Evolutionary conservation across 495 filamentous ascomycete genomes (phyloP), one percentile per base, ranked within the genome.

Genomic region (Penicillium paxilli): DNA sequence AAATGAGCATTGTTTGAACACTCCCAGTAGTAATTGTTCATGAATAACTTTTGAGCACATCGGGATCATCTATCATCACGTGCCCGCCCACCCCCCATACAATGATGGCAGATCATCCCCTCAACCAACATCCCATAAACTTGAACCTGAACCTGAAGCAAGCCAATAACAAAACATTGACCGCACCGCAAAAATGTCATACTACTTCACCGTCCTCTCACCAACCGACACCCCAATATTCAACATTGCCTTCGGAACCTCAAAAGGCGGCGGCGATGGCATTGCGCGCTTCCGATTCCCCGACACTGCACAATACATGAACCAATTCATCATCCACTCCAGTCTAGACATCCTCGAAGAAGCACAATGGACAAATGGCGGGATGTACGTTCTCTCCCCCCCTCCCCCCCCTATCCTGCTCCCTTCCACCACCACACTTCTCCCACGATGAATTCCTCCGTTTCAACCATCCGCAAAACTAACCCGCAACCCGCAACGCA

Each of bases 321-420:
- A 96, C 77, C 94, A 96, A 71, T 97, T 98, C 78, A 89, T 98
- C 70, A 86, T 94, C 42, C 93, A 98, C 75, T 88, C 87, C 49
- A 87, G 87, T 60, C 75, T 98, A 38, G 94, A 98, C 66, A 91
- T 97, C 41, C 86, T 96, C 20, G 94, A 98, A 71, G 94, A 98
- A 64, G 81, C 91, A 17, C 93, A 97, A 71, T 98, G 95, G 94
- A 85, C 80, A 11, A 87, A 72, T 56, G 86, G 87, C 12, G 83
- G 86, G 65, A 87, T 94, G 90, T 95, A 73, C 40, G 68, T 73
- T 16, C 19, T 6, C 20, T 16, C 8, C 11, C n/a, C 28, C n/a
- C 21, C n/a, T n/a, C 23, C 46, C 19, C 41, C 4, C 17, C 33
- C 33, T 28, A 5, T 11, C 5, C 5, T 28, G 11, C 16, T n/a